Conservation (phyloP, 2,329 filamentous ascomycete species). For the Microdochium trichocladiopsis region DNA sequence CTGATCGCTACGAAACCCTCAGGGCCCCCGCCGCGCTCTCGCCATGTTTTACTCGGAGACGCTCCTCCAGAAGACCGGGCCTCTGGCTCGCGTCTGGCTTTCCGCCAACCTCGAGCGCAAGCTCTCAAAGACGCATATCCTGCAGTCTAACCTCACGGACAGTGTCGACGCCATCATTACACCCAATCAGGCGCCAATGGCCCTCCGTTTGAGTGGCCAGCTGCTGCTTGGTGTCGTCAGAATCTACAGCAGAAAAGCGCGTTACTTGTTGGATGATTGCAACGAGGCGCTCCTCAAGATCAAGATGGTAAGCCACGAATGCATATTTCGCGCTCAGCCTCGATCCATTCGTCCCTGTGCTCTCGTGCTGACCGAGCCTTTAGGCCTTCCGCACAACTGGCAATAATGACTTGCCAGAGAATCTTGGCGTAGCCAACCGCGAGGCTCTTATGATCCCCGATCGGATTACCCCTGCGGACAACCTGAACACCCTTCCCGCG, state of each 20-base stretch:
- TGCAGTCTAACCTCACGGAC: constrained; percentile 90
- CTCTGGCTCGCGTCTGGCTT: constrained; percentile 94
- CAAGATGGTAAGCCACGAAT: constrained; percentile 68
- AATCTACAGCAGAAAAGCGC: constrained; percentile 95
- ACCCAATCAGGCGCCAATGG: constrained; percentile 88
- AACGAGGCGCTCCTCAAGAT: constrained; percentile 97
- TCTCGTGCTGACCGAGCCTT: neutral
- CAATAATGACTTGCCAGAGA: constrained; percentile 90
- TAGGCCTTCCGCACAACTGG: constrained; percentile 91
- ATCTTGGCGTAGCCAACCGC: constrained; percentile 72
- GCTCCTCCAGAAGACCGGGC: constrained; percentile 92
- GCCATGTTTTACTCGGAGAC: constrained; percentile 97
- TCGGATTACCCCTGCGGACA: constrained; percentile 86
- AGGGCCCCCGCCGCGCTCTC: constrained; percentile 19
- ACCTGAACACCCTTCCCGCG: constrained; percentile 68
- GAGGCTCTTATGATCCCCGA: constrained; percentile 86
- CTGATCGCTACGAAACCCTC: constrained; percentile 6
- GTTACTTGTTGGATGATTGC: constrained; percentile 93
- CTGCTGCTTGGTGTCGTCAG: constrained; percentile 90
- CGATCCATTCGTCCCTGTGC: constrained; percentile 21
- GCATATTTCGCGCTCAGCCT: constrained; percentile 2
- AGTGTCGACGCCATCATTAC: constrained; percentile 94
- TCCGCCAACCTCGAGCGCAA: constrained; percentile 98
- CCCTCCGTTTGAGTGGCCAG: constrained; percentile 87
- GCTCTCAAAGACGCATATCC: constrained; percentile 90